Evolutionary conservation across 164 flowering plant genomes (phyloP).

Genomic region (Berberis vulgaris): DNA sequence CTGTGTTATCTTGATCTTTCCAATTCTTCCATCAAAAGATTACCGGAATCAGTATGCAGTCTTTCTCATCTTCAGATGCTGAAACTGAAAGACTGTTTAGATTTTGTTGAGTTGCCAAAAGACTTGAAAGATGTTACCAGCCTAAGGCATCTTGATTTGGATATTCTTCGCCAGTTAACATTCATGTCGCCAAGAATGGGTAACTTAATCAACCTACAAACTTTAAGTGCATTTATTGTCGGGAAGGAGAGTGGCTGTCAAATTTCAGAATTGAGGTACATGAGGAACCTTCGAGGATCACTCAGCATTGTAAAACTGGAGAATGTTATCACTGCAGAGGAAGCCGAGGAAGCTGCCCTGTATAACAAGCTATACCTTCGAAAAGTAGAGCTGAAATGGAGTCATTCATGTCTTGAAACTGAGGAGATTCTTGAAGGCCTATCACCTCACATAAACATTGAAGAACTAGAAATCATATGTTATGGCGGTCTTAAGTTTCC

Average conservation of each 20-base stretch:
- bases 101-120: slow-evolving; percentile 10
- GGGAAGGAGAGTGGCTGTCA: slow-evolving; percentile 8
- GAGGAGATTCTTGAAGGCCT: neutral
- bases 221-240: slow-evolving; percentile 13
- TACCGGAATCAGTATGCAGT: slow-evolving; percentile 11
- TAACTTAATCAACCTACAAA: slow-evolving; percentile 4
- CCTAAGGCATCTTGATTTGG: slow-evolving; percentile 13
- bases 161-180: slow-evolving; percentile 6
- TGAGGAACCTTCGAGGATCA: slow-evolving; percentile 10
- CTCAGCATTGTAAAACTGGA: slow-evolving; percentile 8
- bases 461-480: neutral
- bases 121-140: neutral
- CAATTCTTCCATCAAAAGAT: neutral
- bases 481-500: slow-evolving; percentile 1
- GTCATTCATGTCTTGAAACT: neutral
- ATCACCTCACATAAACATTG: neutral
- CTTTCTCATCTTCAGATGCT: slow-evolving; percentile 12
- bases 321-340: neutral
- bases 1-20: neutral
- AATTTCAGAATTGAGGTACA: slow-evolving; percentile 9
- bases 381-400: neutral
- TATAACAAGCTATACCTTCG: neutral
- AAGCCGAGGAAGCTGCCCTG: neutral
- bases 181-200: slow-evolving; percentile 20
- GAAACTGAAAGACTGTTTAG: slow-evolving; percentile 8